A percentile compares a stretch with the other conserved stretches of the same genome.
These are phyloP conservation scores for Penstemon eatonii DNA, from an alignment of 257 asterid genomes.

Conservation along the genomic window DNA sequence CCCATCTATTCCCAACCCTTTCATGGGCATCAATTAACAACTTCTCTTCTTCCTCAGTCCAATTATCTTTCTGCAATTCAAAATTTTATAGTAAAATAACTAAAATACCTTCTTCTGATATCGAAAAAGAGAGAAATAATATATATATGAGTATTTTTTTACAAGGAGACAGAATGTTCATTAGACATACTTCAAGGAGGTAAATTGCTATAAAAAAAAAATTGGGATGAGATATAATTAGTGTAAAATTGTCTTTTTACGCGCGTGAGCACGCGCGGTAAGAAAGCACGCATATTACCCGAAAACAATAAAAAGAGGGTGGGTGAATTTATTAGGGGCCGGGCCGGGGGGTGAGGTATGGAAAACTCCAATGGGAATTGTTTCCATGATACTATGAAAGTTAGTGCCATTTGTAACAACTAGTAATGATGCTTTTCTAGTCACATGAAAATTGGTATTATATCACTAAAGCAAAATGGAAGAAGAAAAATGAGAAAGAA, in stretches of 20 bases:
- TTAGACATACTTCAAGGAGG: no score
- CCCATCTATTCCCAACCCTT: conserved; percentile 67
- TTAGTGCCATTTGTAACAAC: conserved; percentile 37
- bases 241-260: no score
- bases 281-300: not conserved
- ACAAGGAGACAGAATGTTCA: no score
- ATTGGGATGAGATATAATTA: no score
- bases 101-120: no score
- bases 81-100: not conserved
- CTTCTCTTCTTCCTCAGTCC: conserved; percentile 78
- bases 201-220: no score
- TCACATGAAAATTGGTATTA: conserved; percentile 10
- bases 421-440: conserved; percentile 18
- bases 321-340: not conserved
- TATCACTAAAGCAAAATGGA: not conserved
- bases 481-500: not conserved
- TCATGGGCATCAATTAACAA: conserved; percentile 55
- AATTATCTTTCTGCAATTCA: conserved; percentile 50
- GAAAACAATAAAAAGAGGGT: not conserved
- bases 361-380: conserved; percentile 22
- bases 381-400: conserved; percentile 20
- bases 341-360: not conserved
- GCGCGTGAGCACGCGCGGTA: no score
- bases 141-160: not conserved
- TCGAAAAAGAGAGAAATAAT: not conserved